Percentiles rank a stretch among this genome's conserved stretches.
Conservation (phyloP, 1,284 basidiomycete genomes). For the Megacollybia platyphylla region DNA sequence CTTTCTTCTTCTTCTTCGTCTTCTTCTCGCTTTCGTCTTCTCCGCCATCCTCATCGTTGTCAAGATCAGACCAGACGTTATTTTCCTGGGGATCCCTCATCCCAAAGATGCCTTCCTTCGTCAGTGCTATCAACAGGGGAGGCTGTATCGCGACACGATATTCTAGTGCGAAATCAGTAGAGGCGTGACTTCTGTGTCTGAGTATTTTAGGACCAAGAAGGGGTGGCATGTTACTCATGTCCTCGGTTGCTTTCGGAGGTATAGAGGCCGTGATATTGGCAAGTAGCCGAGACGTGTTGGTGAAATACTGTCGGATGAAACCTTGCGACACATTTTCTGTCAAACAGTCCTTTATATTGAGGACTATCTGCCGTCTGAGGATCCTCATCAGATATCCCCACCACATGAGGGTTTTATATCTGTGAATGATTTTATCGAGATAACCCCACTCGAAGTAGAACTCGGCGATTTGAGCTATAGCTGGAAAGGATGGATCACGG, state of each 20-base stretch:
- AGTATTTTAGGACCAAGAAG: conserved; percentile 26
- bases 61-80: conserved; percentile 31
- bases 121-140: conserved; percentile 44
- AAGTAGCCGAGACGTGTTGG: conserved; percentile 12
- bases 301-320: conserved; percentile 43
- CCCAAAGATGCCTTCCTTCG: conserved; percentile 53
- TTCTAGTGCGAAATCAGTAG: conserved; percentile 57
- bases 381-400: conserved; percentile 52
- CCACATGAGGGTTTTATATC: conserved; percentile 71
- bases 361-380: conserved; percentile 42
- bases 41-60: conserved; percentile 25
- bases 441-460: conserved; percentile 86
- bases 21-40: conserved; percentile 19
- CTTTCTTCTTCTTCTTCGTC: conserved; percentile 24
- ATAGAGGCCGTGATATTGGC: conserved; percentile 14
- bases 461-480: conserved; percentile 69
- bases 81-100: conserved; percentile 38
- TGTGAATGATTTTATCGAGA: conserved; percentile 62
- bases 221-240: conserved; percentile 17
- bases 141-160: conserved; percentile 66
- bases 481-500: conserved; percentile 59
- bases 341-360: conserved; percentile 17
- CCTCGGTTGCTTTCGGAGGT: conserved; percentile 15
- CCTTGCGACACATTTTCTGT: conserved; percentile 18
- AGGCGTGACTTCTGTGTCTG: conserved; percentile 36